Conservation (phyloP, 2,329 filamentous ascomycete genomes). For the Trichoderma oligosporum region DNA sequence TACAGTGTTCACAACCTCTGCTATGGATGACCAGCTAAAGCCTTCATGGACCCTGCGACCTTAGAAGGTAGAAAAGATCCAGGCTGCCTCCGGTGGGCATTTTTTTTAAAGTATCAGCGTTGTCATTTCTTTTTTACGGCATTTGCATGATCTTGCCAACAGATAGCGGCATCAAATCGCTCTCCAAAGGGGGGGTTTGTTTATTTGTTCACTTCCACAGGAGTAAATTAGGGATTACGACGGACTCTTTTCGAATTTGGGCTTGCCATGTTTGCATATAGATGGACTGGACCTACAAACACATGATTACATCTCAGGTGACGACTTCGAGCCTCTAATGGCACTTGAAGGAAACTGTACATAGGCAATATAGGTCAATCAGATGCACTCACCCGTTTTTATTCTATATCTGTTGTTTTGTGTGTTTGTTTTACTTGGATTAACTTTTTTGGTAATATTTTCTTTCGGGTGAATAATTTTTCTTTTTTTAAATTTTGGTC, state of each 20-base stretch:
- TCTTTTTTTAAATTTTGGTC: background rate
- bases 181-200: conserved; percentile 14
- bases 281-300: conserved; percentile 30
- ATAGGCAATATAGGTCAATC: conserved; percentile 21
- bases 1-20: conserved; percentile 71
- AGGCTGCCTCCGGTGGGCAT: conserved; percentile 7
- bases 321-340: conserved; percentile 9
- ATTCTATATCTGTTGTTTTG: background rate
- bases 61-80: conserved; percentile 22
- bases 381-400: conserved; percentile 18
- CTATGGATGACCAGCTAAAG: conserved; percentile 59
- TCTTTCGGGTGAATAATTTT: background rate
- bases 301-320: conserved; percentile 20
- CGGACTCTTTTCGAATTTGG: conserved; percentile 28
- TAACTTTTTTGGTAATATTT: too few relatives aligned
- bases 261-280: conserved; percentile 35
- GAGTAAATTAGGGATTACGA: conserved; percentile 27
- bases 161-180: conserved; percentile 17
- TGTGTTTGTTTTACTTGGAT: too few relatives aligned
- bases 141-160: conserved; percentile 18
- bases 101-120: conserved; percentile 17
- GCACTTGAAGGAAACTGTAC: conserved; percentile 18
- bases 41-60: conserved; percentile 55
- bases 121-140: conserved; percentile 20
- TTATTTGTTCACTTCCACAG: conserved; percentile 25